Base-by-base conservation (phyloP, 305 asterid species). In the Solanum hybrid region DNA sequence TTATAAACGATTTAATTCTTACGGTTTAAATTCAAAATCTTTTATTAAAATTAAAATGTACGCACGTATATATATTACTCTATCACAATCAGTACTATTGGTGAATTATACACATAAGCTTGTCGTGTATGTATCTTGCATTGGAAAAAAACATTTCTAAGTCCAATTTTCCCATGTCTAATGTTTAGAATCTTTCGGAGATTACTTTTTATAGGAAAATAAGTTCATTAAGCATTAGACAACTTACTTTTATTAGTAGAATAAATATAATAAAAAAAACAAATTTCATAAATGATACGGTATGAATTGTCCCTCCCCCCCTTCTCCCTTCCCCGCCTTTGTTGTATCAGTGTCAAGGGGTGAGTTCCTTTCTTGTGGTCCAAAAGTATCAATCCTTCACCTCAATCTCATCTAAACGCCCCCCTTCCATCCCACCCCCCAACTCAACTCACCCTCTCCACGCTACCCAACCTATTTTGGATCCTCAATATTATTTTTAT, bases 1-100 rank as follows among this genome's bases (percentile, higher is more conserved):
- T 37, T n/a, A 12, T 14, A 12, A 37, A n/a, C 0, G 6, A 4
- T 4, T n/a, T 36, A 7, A 4, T 11, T 38, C 2, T 38, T 9
- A 13, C 0, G 0, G 0, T 3, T n/a, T 0, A 2, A 1, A 13
- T 11, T 16, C 0, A 1, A 40, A 17, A 14, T 0, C 3, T 16
- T 40, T 2, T 9, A 26, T 7, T 81, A 24, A 80, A 26, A 0
- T 26, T 26, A 13, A 12, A 81, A 51, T 16, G 3, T 40, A 11
- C 1, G 56, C 4, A 56, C 24, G n/a, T 1, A 3, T 14, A 4
- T 5, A 6, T 26, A 8, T 13, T 10, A 38, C 11, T n/a, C 5
- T 7, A 6, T 78, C 46, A 20, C 24, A 16, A 75, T 9, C 11
- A 31, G 16, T 31, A 40, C 51, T 40, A 5, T 11, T 32, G 1